phyloP scores from a whole-genome alignment of 176 grass and related monocot species.

The Triticum monococcum region DNA sequence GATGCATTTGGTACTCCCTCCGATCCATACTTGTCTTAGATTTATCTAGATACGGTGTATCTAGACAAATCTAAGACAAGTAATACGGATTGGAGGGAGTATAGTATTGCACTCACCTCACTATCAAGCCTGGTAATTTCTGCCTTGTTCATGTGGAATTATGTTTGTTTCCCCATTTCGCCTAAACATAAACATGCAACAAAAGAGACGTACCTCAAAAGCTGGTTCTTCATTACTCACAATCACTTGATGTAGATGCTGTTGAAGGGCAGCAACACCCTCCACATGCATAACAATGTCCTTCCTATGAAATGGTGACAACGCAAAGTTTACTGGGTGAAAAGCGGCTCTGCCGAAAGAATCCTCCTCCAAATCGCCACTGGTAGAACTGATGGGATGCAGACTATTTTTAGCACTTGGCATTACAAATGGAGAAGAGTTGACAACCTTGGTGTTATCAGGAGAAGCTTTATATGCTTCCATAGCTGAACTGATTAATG shows the following conservation, averaged over 20 bases:
- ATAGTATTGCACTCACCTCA: neutral
- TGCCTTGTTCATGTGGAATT: neutral
- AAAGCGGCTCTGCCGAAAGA: slow-evolving; percentile 26
- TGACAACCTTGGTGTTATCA: slow-evolving; percentile 60
- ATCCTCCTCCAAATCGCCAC: slow-evolving; percentile 28
- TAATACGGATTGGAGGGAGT: too few species aligned
- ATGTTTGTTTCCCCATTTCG: neutral
- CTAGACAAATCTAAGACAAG: too few species aligned
- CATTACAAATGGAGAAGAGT: slow-evolving; percentile 79
- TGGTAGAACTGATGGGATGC: slow-evolving; percentile 20
- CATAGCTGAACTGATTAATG: slow-evolving; percentile 59
- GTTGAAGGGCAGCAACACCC: slow-evolving; percentile 62
- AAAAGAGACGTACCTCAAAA: slow-evolving; percentile 59
- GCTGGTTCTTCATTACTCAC: slow-evolving; percentile 64
- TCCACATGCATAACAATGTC: slow-evolving; percentile 69
- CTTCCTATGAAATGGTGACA: slow-evolving; percentile 66
- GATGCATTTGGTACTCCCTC: neutral
- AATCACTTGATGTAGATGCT: slow-evolving; percentile 65
- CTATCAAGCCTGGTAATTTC: neutral
- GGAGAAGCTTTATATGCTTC: slow-evolving; percentile 78
- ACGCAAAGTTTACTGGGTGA: slow-evolving; percentile 46
- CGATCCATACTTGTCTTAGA: too few species aligned
- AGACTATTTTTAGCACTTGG: slow-evolving; percentile 50
- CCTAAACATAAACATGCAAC: neutral
- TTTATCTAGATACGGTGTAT: too few species aligned